Conservation (phyloP, 192 early-diverging fungal species). For the Spizellomyces punctatus region DNA sequence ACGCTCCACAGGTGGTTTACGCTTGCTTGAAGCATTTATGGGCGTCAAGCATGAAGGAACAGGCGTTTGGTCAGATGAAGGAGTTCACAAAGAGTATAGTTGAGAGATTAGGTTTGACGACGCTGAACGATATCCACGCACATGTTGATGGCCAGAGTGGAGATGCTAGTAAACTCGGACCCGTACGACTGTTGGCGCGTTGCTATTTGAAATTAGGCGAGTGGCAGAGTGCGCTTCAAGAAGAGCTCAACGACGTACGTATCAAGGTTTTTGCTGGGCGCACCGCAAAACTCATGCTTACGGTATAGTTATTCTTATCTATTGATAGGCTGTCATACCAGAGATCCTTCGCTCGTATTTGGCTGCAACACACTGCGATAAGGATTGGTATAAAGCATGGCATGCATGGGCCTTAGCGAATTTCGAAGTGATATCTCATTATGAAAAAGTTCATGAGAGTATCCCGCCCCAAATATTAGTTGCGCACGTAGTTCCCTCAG, state of each 20-base stretch:
- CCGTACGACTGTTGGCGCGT: slow-evolving; percentile 48
- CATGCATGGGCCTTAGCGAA: slow-evolving; percentile 95
- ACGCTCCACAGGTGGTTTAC: slow-evolving; percentile 79
- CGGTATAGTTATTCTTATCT: not conserved
- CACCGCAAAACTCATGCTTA: not conserved
- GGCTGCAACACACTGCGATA: slow-evolving; percentile 86
- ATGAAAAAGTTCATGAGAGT: slow-evolving; percentile 62
- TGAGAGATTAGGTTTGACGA: slow-evolving; percentile 54
- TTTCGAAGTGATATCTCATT: slow-evolving; percentile 81
- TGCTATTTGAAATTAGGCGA: slow-evolving; percentile 95
- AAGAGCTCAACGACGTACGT: slow-evolving; percentile 63
- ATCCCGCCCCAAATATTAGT: slow-evolving; percentile 53
- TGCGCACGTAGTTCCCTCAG: slow-evolving; percentile 80
- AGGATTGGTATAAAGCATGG: slow-evolving; percentile 96
- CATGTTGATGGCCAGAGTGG: slow-evolving; percentile 39
- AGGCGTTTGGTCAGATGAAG: slow-evolving; percentile 75
- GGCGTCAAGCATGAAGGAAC: slow-evolving; percentile 66
- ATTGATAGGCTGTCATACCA: slow-evolving; percentile 45
- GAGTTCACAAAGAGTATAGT: slow-evolving; percentile 78
- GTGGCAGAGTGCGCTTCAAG: slow-evolving; percentile 74
- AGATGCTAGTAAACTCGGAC: slow-evolving; percentile 40
- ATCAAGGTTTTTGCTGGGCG: slow-evolving; percentile 27
- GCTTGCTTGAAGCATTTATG: slow-evolving; percentile 91
- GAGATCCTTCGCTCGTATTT: slow-evolving; percentile 82
- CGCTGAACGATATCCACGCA: slow-evolving; percentile 52